Conservation (phyloP, 352 stramenopile species). For the Pythium biforme region DNA sequence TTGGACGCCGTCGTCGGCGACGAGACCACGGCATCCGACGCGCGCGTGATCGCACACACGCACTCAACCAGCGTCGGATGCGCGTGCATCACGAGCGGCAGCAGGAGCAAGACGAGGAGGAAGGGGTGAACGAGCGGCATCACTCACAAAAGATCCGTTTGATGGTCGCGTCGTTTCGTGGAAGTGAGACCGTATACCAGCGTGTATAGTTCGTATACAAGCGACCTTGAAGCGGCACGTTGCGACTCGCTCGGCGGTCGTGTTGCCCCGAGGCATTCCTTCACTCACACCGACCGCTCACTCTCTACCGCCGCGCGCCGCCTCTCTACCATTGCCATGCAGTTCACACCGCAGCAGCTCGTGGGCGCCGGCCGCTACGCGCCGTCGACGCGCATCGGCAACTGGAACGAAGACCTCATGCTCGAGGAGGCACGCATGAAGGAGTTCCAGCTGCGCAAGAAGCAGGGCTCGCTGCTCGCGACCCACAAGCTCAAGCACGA, state of each 20-base stretch:
- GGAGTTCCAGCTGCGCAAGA: conserved; percentile 80
- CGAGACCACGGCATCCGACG: conserved; percentile 52
- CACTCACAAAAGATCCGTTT: too few relatives aligned
- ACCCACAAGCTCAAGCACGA: conserved; percentile 79
- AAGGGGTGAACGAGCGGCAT: background rate
- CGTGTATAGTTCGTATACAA: conserved; percentile 12
- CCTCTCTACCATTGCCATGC: conserved; percentile 39
- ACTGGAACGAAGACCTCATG: conserved; percentile 91
- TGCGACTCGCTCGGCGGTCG: background rate
- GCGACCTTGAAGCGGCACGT: conserved; percentile 11
- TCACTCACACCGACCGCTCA: too few relatives aligned
- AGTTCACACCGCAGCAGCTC: conserved; percentile 90
- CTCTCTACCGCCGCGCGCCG: background rate
- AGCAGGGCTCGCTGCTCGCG: conserved; percentile 74
- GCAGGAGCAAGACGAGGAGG: background rate
- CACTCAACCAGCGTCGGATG: conserved; percentile 75
- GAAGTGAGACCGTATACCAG: conserved; percentile 3
- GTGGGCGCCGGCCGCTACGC: conserved; percentile 81
- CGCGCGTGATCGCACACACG: conserved; percentile 69
- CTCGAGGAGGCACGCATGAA: conserved; percentile 84
- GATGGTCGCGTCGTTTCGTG: conserved; percentile 6
- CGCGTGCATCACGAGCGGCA: background rate
- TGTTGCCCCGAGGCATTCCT: background rate
- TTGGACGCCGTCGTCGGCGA: conserved; percentile 38
- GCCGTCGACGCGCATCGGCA: conserved; percentile 79